phyloP scores from a whole-genome alignment of 768 basidiomycete species.

The Cyclocybe aegerita region DNA sequence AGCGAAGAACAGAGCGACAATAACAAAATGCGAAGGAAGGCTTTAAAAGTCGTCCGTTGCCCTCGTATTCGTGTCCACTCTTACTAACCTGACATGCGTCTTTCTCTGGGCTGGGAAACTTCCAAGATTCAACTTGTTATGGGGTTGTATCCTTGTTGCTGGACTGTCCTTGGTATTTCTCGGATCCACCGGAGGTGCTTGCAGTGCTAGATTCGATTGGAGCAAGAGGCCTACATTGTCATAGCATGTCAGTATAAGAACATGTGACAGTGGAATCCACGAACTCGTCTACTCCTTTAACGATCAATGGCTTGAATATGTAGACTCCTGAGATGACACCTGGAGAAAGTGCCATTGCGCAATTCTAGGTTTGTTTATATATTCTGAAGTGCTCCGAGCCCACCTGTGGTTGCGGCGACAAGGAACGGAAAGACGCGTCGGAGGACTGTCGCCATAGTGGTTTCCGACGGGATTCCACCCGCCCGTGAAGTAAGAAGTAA shows the following conservation, averaged over 20 bases:
- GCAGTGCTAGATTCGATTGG: constrained; percentile 8
- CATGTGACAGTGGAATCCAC: constrained; percentile 11
- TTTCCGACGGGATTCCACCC: no score
- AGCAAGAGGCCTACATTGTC: constrained; percentile 11
- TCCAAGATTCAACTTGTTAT: constrained; percentile 2
- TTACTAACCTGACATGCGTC: no score
- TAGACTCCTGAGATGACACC: constrained; percentile 65
- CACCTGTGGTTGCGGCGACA: constrained; percentile 60
- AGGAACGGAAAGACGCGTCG: constrained; percentile 49
- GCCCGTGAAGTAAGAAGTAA: not conserved
- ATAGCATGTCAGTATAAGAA: constrained; percentile 12
- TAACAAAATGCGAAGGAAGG: constrained; percentile 21
- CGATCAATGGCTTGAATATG: constrained; percentile 57
- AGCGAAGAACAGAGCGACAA: constrained; percentile 41
- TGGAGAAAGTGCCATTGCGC: constrained; percentile 21
- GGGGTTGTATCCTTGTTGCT: constrained; percentile 12
- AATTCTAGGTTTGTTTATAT: not conserved
- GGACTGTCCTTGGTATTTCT: constrained; percentile 16
- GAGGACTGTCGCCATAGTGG: constrained; percentile 24
- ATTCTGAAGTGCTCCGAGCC: constrained; percentile 2
- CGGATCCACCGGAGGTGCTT: constrained; percentile 12
- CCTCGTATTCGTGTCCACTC: no score
- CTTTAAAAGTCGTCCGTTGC: not conserved
- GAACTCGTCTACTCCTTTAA: constrained; percentile 19
- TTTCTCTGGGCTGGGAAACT: no score